Conservation (phyloP, 139 green algal genomes). For the Chlamydomonas applanata region DNA sequence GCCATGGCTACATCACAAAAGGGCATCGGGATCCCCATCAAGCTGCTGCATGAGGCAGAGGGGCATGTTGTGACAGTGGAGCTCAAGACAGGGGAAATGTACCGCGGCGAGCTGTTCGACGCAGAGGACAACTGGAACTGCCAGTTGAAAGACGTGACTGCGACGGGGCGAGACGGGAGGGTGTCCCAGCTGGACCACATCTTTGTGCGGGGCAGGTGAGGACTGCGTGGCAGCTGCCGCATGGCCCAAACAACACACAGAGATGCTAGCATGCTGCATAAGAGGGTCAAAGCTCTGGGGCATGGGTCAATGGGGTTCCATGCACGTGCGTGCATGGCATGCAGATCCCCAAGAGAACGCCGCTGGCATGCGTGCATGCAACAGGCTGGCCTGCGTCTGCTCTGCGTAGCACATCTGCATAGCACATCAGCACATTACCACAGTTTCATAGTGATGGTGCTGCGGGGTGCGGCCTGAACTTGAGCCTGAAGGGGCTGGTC, state of each 20-base stretch:
- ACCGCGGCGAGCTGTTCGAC: constrained; percentile 88
- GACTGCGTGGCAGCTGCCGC: neutral
- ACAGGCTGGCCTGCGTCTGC: no score
- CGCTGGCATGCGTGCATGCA: neutral
- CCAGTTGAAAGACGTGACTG: constrained; percentile 91
- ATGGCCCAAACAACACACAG: neutral
- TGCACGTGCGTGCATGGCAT: neutral
- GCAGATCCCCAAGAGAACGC: neutral
- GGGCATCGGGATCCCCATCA: constrained; percentile 76
- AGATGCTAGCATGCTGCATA: neutral
- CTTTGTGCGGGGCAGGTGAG: constrained; percentile 80
- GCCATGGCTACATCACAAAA: constrained; percentile 48
- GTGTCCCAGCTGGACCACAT: constrained; percentile 86
- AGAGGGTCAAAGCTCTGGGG: neutral
- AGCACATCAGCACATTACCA: no score
- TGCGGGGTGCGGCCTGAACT: no score
- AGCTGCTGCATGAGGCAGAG: constrained; percentile 97
- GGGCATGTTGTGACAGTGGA: constrained; percentile 96
- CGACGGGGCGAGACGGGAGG: constrained; percentile 78
- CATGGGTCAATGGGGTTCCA: neutral
- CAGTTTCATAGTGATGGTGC: no score
- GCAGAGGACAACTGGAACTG: constrained; percentile 99
- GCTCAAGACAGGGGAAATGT: constrained; percentile 95
- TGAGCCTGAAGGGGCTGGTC: no score
- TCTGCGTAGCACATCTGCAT: no score